Base-by-base conservation (phyloP, 2,329 filamentous ascomycete species). In the Neopestalotiopsis rosae region DNA sequence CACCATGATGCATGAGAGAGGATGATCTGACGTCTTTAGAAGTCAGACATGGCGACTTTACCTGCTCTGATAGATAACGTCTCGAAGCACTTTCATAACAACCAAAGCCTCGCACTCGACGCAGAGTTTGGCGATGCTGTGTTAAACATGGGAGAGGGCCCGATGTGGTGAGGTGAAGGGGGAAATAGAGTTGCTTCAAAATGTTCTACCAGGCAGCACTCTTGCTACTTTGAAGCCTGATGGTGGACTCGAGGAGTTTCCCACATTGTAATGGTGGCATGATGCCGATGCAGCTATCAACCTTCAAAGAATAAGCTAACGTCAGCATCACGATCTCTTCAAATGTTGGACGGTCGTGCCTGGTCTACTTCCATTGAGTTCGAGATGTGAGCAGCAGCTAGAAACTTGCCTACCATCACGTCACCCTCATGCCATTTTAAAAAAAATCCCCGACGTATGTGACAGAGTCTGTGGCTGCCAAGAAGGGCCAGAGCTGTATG, bases 231-330 rank as follows among this genome's bases (percentile, higher is more conserved):
- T 38, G 30, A n/a, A 14, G 32, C 34, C 28, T 20, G 7, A n/a
- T 2, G 17, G 13, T 20, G 14, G 1, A 20, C 20, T 62, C 17
- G 17, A 12, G 12, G n/a, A 5, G 59, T 17, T 30, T 62, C 20
- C 13, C 17, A 20, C 14, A 40, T 62, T 20, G 30, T 9, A 40
- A 52, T 17, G 17, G 12, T 62, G 59, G 59, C 32, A 34, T 40
- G 59, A 62, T 62, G 9, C 10, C n/a, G 59, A 62, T 38, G 59
- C 59, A 62, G 59, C 59, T 32, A 40, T 34, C 4, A 62, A 62
- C n/a, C 28, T 40, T 62, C 13, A 30, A 17, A 20, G 10, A 13
- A 20, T 13, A 14, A 30, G 14, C 5, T 13, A 34, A n/a, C 57
- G 57, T 34, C 13, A 17, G 45, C n/a, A 52, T 10, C 45, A 52